Evolutionary conservation across 2,329 filamentous ascomycete genomes (phyloP), one percentile per base, ranked within the genome.

Genomic region (Verticillium longisporum): DNA sequence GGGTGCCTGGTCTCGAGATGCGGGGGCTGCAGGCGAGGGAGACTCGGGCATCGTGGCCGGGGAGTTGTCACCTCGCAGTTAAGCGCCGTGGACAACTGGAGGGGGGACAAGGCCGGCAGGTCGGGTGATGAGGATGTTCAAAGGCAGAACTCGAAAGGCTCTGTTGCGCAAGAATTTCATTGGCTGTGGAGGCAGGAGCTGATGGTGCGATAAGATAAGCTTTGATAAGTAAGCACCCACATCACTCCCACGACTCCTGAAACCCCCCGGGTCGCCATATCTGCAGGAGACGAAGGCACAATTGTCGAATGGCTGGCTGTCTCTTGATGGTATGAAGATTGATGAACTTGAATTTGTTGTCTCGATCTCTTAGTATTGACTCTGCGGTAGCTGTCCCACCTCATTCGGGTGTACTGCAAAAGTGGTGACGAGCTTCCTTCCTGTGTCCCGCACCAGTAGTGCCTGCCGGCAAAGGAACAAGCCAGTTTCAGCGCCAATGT

Each of bases 151-250:
- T 61, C 60, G 59, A 64, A 64, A 64, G 62, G 45, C 18, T 50
- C 45, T 63, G 61, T n/a, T 64, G 63, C 63, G 63, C 63, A 65
- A 62, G 63, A 62, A 65, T 63, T 63, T 63, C 1, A 65, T 65
- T 65, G 63, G 63, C 50, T 50, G 45, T 50, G 45, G 45, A 50
- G 45, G 45, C 45, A 54, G 33, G 58, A 13, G 9, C 1, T 1
- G n/a, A n/a, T n/a, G 36, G 50, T 34, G 6, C 6, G 7, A 14
- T 1, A 6, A 54, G 61, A 36, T 50, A 50, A 26, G 18, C 4
- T 21, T 11, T 11, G 11, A 56, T 5, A 11, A 9, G 4, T 33
- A 2, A 26, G 1, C 33, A 18, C 14, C 15, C n/a, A 18, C 26
- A 1, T 26, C 26, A 26, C 26, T 26, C 26, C 26, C 26, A 4